phyloP scores from a whole-genome alignment of 2,329 filamentous ascomycete genomes.

The Dothiorella sarmentorum region DNA sequence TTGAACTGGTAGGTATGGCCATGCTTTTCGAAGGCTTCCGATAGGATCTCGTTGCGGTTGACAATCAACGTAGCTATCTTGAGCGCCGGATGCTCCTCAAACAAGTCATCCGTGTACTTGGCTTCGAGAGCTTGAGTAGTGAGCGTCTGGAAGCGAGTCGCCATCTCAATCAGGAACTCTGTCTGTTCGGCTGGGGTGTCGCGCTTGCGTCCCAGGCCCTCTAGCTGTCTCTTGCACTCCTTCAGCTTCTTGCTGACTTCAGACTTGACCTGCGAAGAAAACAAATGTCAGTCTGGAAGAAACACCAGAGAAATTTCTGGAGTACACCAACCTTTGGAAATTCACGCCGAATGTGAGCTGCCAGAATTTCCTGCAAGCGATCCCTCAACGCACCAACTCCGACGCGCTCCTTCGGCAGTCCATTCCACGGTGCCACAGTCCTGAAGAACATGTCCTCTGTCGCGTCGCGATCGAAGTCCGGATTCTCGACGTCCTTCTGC shows the following conservation, averaged over 20 bases:
- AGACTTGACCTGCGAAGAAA: constrained; percentile 30
- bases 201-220: constrained; percentile 34
- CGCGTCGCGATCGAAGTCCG: constrained; percentile 25
- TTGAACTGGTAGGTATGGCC: constrained; percentile 30
- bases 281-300: constrained; percentile 25
- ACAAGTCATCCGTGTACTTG: constrained; percentile 36
- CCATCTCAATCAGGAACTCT: constrained; percentile 38
- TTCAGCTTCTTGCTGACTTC: constrained; percentile 32
- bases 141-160: constrained; percentile 38
- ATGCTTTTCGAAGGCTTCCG: constrained; percentile 23
- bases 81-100: constrained; percentile 31
- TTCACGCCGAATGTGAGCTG: constrained; percentile 41
- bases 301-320: background rate
- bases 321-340: constrained; percentile 42
- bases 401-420: constrained; percentile 35
- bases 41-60: constrained; percentile 27
- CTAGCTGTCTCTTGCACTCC: constrained; percentile 26
- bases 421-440: constrained; percentile 35
- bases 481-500: constrained; percentile 24
- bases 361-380: constrained; percentile 43
- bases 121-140: constrained; percentile 34
- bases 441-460: constrained; percentile 38
- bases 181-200: constrained; percentile 35
- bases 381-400: constrained; percentile 42
- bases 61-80: constrained; percentile 35